Conservation (phyloP, 1,139 yeast species). For the Pichia sp. region DNA sequence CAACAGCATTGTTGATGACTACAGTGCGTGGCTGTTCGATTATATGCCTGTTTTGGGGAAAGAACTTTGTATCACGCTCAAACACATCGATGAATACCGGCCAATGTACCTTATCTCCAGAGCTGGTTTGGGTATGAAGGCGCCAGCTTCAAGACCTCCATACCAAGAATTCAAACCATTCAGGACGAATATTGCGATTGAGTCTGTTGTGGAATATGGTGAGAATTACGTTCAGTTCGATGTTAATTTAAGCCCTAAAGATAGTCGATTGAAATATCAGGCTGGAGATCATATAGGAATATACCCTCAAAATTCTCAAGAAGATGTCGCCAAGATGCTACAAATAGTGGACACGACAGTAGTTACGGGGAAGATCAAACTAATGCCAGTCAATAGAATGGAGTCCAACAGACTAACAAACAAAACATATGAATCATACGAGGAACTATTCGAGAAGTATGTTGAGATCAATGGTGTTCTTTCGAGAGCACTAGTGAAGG, state of each 20-base stretch:
- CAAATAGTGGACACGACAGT: slow-evolving; percentile 27
- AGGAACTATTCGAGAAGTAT: slow-evolving; percentile 72
- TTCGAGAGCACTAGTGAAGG: slow-evolving; percentile 72
- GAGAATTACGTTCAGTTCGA: slow-evolving; percentile 62
- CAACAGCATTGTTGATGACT: slow-evolving; percentile 91
- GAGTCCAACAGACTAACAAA: slow-evolving; percentile 5
- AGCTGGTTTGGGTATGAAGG: background rate
- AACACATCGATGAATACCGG: slow-evolving; percentile 32
- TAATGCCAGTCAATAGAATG: slow-evolving; percentile 11
- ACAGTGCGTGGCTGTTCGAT: slow-evolving; percentile 79
- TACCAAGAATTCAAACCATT: slow-evolving; percentile 77
- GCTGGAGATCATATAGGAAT: slow-evolving; percentile 96
- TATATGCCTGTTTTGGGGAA: slow-evolving; percentile 48
- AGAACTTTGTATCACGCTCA: slow-evolving; percentile 29
- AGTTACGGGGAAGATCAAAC: background rate
- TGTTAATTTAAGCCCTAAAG: slow-evolving; percentile 63
- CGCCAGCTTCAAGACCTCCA: slow-evolving; percentile 35
- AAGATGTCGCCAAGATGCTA: slow-evolving; percentile 58
- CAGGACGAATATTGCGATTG: slow-evolving; percentile 57
- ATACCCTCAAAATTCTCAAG: slow-evolving; percentile 81
- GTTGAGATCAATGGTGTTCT: slow-evolving; percentile 87
- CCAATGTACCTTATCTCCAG: slow-evolving; percentile 4
- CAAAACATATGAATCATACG: slow-evolving; percentile 39
- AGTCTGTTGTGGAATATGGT: slow-evolving; percentile 50
- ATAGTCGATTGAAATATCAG: slow-evolving; percentile 67